Percentiles rank a stretch among this genome's conserved stretches.
Evolutionary conservation across 352 stramenopile genomes (phyloP).

Genomic region (Globisporangium cylindrosporum): DNA sequence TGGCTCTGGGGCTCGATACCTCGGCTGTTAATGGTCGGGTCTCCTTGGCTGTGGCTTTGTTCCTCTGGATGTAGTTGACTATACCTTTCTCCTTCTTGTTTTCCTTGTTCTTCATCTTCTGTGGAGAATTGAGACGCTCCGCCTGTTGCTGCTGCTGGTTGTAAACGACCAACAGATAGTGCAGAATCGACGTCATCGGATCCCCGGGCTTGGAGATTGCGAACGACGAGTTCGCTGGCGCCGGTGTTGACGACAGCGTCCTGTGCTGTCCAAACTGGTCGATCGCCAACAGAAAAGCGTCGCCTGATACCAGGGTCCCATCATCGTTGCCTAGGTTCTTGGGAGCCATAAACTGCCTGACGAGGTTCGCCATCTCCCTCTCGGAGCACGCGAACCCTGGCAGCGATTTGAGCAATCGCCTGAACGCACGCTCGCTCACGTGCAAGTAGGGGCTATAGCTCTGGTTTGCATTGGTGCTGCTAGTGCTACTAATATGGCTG

Average conservation of each 20-base stretch:
- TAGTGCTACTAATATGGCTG: slow-evolving; percentile 3
- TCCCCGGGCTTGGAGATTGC: slow-evolving; percentile 30
- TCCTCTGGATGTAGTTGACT: slow-evolving; percentile 10
- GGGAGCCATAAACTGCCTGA: slow-evolving; percentile 19
- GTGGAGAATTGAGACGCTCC: background rate
- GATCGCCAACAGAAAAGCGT: slow-evolving; percentile 35
- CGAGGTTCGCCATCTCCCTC: slow-evolving; percentile 26
- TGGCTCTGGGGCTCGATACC: background rate
- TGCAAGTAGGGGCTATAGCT: slow-evolving; percentile 6
- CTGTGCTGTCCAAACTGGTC: slow-evolving; percentile 33
- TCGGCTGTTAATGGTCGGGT: background rate
- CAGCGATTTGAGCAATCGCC: slow-evolving; percentile 35
- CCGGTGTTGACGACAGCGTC: slow-evolving; percentile 21
- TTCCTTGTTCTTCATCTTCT: slow-evolving; percentile 5
- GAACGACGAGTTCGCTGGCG: slow-evolving; percentile 14
- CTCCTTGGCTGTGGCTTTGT: background rate
- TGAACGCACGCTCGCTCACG: slow-evolving; percentile 34
- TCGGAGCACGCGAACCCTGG: slow-evolving; percentile 37
- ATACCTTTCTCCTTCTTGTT: background rate
- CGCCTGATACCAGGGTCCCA: slow-evolving; percentile 22
- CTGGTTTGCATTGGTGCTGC: too few species aligned
- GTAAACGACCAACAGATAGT: slow-evolving; percentile 48
- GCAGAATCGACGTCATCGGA: slow-evolving; percentile 36
- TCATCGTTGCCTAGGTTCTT: background rate
- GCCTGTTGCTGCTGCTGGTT: slow-evolving; percentile 19